Base-by-base conservation (phyloP, 169 alveolate species). In the Plasmodium reichenowi region DNA sequence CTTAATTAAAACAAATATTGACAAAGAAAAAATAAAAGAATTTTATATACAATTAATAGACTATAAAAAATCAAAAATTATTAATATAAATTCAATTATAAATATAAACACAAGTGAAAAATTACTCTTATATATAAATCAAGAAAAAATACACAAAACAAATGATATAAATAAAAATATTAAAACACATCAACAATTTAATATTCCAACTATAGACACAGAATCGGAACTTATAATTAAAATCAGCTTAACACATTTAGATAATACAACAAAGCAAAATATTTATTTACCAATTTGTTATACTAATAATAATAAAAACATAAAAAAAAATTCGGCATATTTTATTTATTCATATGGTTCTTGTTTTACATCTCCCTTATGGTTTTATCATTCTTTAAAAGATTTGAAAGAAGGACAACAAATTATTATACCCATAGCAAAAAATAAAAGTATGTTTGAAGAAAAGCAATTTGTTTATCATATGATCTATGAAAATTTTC, bases 341-440 rank as follows among this genome's bases (percentile, higher is more conserved):
- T 86, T 86, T 62, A 74, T 86, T 70, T 86, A 59, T 59, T 86
- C 92, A 20, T 86, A 72, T 48, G 92, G 88, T 24, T 72, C 88
- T 13, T 86, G 85, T 26, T 70, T 86, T 56, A 86, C 92, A 2
- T 15, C 87, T 15, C 92, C 92, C 17, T 17, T 86, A 20, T 86
- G 92, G 92, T 86, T 86, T 72, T 71, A 71, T 48, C 60, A 86
- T 60, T 70, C 78, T 17, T 50, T 86, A 67, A 71, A 86, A 43
- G 63, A 71, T 15, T 64, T 86, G 63, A 86, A 86, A 74, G 92
- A 86, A 22, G 92, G 87, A 1, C 76, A 86, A 32, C 88, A 86
- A 58, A 54, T 86, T 59, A 72, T 86, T 74, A 72, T 86, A 29
- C 92, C 92, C 7, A 58, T 86, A 45, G n/a, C 71, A 59, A 86